Conservation (phyloP, 306 rosid genomes). For the Sicyos edulis region DNA sequence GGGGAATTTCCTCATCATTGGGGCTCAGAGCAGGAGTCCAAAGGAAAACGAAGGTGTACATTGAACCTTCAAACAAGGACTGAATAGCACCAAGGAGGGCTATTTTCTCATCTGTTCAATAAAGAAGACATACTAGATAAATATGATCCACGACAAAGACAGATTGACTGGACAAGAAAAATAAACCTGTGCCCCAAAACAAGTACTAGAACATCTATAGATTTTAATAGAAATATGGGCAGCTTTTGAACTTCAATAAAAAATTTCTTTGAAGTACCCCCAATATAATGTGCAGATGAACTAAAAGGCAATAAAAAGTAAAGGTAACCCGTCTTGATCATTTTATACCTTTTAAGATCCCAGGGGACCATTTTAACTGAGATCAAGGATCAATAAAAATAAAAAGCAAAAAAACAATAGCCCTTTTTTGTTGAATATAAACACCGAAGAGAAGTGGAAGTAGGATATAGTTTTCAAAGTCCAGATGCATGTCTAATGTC, state of each 20-base stretch:
- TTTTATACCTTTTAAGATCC: background rate
- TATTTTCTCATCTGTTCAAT: slow-evolving; percentile 62
- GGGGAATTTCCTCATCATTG: slow-evolving; percentile 92
- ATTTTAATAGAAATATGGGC: background rate
- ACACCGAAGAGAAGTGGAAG: background rate
- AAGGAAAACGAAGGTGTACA: slow-evolving; percentile 92
- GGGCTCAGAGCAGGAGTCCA: slow-evolving; percentile 99
- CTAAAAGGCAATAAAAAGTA: background rate
- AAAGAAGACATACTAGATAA: slow-evolving; percentile 22
- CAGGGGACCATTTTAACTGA: slow-evolving; percentile 1
- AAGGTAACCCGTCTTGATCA: background rate
- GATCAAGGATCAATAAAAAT: background rate
- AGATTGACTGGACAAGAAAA: background rate
- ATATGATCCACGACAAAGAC: background rate
- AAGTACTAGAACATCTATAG: background rate
- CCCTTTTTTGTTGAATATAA: too few relatives aligned
- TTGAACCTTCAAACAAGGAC: slow-evolving; percentile 96
- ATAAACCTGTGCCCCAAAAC: background rate
- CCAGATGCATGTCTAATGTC: slow-evolving; percentile 9
- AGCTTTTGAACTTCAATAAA: background rate
- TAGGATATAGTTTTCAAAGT: background rate
- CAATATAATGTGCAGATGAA: background rate
- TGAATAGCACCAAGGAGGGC: slow-evolving; percentile 96
- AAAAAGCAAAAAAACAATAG: background rate
- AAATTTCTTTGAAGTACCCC: background rate